Conservation (phyloP, 768 basidiomycete genomes). For the Harrya chromipes region DNA sequence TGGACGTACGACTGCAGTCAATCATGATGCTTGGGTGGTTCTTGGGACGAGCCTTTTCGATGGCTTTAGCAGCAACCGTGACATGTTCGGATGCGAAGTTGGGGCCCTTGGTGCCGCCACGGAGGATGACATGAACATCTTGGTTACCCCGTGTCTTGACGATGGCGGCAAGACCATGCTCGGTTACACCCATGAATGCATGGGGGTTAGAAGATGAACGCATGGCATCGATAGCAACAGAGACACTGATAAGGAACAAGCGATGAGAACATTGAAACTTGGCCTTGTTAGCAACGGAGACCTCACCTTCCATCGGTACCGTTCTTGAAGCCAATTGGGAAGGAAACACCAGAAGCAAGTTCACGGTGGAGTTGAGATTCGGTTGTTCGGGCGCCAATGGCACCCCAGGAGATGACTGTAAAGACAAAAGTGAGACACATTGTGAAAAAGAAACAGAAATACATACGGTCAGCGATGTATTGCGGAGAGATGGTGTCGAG, state of each 20-base stretch:
- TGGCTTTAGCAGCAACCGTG: constrained; percentile 53
- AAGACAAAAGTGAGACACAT: not conserved
- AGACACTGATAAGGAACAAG: constrained; percentile 43
- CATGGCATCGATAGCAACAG: constrained; percentile 97
- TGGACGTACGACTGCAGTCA: constrained; percentile 71
- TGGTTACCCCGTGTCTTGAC: constrained; percentile 84
- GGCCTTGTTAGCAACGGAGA: not conserved
- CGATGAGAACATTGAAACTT: constrained; percentile 2
- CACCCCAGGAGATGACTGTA: constrained; percentile 82
- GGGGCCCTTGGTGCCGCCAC: constrained; percentile 88
- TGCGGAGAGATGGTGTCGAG: constrained; percentile 85
- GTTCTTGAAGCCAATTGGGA: constrained; percentile 99
- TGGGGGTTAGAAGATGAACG: constrained; percentile 87
- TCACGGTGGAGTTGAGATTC: constrained; percentile 97
- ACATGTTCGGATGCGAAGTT: constrained; percentile 82
- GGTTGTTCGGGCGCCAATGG: constrained; percentile 96
- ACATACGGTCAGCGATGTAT: constrained; percentile 72
- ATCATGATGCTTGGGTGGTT: constrained; percentile 76
- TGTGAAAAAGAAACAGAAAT: not conserved
- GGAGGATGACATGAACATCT: constrained; percentile 94
- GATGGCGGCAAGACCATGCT: constrained; percentile 88
- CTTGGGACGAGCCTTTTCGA: constrained; percentile 58
- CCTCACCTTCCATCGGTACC: constrained; percentile 88
- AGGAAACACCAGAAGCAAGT: constrained; percentile 92
- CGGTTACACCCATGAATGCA: constrained; percentile 93